A percentile compares a stretch with the other conserved stretches of the same genome.
These are phyloP conservation scores for Blastobotrys robertii DNA, from an alignment of 805 yeast genomes.

Conservation along the genomic window DNA sequence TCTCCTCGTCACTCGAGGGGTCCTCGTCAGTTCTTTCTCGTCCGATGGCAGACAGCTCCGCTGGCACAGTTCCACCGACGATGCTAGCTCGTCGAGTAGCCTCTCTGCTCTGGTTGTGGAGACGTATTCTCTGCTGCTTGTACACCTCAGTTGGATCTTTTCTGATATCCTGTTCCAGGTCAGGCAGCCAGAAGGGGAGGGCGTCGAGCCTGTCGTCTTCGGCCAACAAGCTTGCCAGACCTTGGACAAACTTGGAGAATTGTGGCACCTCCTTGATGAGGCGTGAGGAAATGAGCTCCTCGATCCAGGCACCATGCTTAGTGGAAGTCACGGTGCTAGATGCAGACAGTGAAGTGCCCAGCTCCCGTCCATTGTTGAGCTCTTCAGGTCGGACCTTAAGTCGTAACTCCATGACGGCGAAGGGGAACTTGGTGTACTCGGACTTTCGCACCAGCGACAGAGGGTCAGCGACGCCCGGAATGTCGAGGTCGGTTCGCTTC, in stretches of 20 bases:
- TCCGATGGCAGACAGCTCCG: slow-evolving; percentile 1
- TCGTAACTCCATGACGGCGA: slow-evolving; percentile 72
- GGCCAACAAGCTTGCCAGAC: slow-evolving; percentile 75
- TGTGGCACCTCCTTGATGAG: slow-evolving; percentile 90
- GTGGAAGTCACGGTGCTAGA: slow-evolving; percentile 15
- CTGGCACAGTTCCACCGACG: slow-evolving; percentile 1
- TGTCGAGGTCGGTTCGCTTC: slow-evolving; percentile 89
- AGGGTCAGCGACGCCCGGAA: slow-evolving; percentile 56
- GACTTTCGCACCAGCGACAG: slow-evolving; percentile 71
- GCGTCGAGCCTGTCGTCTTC: slow-evolving; percentile 87
- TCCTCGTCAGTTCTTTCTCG: slow-evolving; percentile 20
- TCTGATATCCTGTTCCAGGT: slow-evolving; percentile 66
- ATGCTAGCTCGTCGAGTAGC: not conserved
- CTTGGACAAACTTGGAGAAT: slow-evolving; percentile 88
- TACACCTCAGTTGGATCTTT: slow-evolving; percentile 72
- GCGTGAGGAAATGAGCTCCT: slow-evolving; percentile 72
- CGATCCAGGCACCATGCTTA: slow-evolving; percentile 49
- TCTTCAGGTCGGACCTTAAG: slow-evolving; percentile 32
- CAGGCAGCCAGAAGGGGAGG: slow-evolving; percentile 92
- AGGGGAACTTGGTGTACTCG: slow-evolving; percentile 73
- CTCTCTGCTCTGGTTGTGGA: slow-evolving; percentile 21
- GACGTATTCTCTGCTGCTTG: slow-evolving; percentile 51
- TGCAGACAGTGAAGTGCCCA: slow-evolving; percentile 22
- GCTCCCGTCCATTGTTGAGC: slow-evolving; percentile 24
- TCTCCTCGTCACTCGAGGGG: slow-evolving; percentile 6